These are phyloP conservation scores for Argentina anserina DNA, from an alignment of 306 rosid genomes.

Conservation along the genomic window DNA sequence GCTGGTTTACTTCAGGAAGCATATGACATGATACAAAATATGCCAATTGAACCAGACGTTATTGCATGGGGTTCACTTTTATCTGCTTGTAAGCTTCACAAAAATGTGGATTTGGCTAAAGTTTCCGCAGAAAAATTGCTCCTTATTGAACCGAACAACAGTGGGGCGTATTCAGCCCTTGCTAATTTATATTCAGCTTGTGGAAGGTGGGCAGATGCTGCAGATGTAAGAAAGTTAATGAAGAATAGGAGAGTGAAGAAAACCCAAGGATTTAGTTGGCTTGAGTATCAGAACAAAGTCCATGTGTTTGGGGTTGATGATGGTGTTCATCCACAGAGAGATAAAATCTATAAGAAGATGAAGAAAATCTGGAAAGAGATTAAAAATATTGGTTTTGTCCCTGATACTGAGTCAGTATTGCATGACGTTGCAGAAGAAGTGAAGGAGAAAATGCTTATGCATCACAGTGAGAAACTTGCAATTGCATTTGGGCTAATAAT, in stretches of 20 bases:
- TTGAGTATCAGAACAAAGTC: constrained; percentile 61
- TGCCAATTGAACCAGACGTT: constrained; percentile 78
- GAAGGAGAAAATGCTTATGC: constrained; percentile 69
- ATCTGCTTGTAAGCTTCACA: constrained; percentile 70
- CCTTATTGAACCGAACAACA: constrained; percentile 70
- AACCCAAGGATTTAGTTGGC: constrained; percentile 83
- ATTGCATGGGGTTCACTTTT: constrained; percentile 85
- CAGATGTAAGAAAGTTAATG: constrained; percentile 75
- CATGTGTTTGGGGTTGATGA: constrained; percentile 83
- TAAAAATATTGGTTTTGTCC: constrained; percentile 69
- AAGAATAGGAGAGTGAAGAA: constrained; percentile 80
- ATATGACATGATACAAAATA: constrained; percentile 44
- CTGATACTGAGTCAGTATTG: constrained; percentile 49
- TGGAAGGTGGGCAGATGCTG: constrained; percentile 83
- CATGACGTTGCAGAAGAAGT: constrained; percentile 74
- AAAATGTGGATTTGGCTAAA: constrained; percentile 65
- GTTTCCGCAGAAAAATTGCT: constrained; percentile 80
- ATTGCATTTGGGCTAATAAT: constrained; percentile 70
- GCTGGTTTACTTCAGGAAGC: constrained; percentile 90
- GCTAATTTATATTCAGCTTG: constrained; percentile 80
- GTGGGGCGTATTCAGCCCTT: constrained; percentile 79
- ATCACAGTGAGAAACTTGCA: constrained; percentile 84
- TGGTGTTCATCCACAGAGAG: constrained; percentile 62
- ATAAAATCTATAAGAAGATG: constrained; percentile 57
- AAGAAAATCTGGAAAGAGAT: constrained; percentile 77